Conservation (phyloP, 306 rosid genomes). For the Dicorynia guianensis region DNA sequence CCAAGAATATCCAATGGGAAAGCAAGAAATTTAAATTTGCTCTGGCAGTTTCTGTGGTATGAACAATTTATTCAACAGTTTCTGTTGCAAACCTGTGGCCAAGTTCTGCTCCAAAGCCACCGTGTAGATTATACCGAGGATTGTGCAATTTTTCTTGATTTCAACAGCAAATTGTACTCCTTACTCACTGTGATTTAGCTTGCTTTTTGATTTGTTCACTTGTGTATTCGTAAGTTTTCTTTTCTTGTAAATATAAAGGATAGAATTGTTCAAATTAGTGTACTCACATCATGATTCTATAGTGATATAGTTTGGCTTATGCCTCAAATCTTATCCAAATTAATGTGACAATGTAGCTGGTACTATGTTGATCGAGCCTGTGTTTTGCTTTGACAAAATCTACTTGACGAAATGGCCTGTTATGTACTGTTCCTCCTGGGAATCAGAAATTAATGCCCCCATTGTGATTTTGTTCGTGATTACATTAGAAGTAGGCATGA, state of each 20-base stretch:
- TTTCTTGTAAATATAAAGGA: slow-evolving; percentile 39
- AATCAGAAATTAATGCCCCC: no score
- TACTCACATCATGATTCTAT: not conserved
- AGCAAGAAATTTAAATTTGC: slow-evolving; percentile 32
- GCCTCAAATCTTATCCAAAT: no score
- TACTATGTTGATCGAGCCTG: no score
- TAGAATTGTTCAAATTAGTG: slow-evolving; percentile 21
- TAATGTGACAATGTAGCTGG: no score
- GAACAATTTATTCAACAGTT: slow-evolving; percentile 7
- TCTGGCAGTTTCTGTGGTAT: slow-evolving; percentile 18
- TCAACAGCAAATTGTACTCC: not conserved
- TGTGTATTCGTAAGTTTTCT: slow-evolving; percentile 21
- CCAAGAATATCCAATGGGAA: slow-evolving; percentile 28
- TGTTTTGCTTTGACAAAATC: no score
- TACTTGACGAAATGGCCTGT: no score
- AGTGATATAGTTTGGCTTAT: no score
- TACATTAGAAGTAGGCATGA: no score
- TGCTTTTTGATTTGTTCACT: not conserved
- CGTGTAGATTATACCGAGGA: slow-evolving; percentile 26
- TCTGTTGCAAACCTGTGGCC: slow-evolving; percentile 10
- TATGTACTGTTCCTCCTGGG: no score
- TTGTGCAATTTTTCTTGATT: slow-evolving; percentile 28
- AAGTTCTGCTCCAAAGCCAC: slow-evolving; percentile 18
- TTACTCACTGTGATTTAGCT: not conserved
- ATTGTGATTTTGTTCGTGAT: no score